Evolutionary conservation across 441 rosid species (phyloP).

Genomic region (Lepidium campestre): DNA sequence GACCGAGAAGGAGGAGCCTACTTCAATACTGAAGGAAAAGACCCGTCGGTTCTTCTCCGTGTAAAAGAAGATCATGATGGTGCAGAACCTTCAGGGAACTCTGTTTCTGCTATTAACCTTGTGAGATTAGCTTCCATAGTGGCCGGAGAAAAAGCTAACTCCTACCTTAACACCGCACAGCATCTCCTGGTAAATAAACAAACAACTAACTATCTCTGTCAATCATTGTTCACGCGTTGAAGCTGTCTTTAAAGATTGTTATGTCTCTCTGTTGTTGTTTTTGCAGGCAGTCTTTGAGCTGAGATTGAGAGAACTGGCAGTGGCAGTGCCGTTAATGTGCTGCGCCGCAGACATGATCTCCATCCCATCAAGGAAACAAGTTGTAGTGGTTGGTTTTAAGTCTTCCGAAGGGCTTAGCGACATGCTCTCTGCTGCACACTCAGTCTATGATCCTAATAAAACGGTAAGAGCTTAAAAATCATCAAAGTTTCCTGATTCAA

Average conservation of each 20-base stretch:
- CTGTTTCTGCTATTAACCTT: constrained; percentile 80
- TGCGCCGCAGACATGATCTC: constrained; percentile 75
- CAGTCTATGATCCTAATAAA: constrained; percentile 67
- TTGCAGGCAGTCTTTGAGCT: constrained; percentile 70
- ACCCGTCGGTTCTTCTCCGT: constrained; percentile 83
- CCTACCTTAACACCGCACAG: constrained; percentile 59
- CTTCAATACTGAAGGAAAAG: constrained; percentile 83
- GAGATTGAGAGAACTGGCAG: constrained; percentile 68
- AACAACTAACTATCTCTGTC: neutral
- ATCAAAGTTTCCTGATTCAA: neutral
- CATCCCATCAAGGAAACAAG: constrained; percentile 53
- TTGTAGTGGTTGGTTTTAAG: constrained; percentile 63
- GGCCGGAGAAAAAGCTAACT: constrained; percentile 43
- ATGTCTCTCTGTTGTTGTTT: neutral
- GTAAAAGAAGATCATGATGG: constrained; percentile 98
- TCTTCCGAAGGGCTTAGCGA: constrained; percentile 42
- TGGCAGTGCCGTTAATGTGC: constrained; percentile 93
- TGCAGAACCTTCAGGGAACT: constrained; percentile 96
- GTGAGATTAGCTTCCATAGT: constrained; percentile 72
- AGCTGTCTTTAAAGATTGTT: neutral
- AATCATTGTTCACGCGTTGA: neutral
- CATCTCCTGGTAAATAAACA: constrained; percentile 62
- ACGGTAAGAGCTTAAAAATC: constrained; percentile 37
- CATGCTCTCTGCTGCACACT: constrained; percentile 79
- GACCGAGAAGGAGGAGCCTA: constrained; percentile 91